Base-by-base conservation (phyloP, 306 rosid species). In the Prunus mira region DNA sequence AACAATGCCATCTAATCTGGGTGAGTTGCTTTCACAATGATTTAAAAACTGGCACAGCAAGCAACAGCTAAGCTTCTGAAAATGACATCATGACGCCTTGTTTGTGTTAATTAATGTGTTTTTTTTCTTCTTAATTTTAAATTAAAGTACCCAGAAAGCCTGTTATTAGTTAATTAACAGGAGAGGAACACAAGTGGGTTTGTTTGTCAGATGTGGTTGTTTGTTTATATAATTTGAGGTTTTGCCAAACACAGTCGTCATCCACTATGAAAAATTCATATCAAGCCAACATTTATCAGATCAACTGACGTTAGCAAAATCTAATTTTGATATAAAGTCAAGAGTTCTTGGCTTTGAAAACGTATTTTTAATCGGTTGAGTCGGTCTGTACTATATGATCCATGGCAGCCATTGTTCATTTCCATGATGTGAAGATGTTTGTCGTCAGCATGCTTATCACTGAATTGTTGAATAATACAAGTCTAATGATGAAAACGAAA, bases 61-160 rank as follows among this genome's bases (percentile, higher is more conserved):
- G 79, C 43, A 68, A 76, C 82, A 80, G 87, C 84, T 80, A 84
- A 84, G 87, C 74, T 73, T 80, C 18, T 77, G 82, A 78, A 78
- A 67, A 50, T 5, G 84, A 77, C 80, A 67, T 69, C 1, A 54
- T 27, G 32, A 27, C 56, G 32, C 51, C 70, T 20, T 46, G 62
- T 65, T 43, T 50, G 51, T 52, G 17, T 12, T 60, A 25, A 60
- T 49, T 49, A 49, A 52, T 52, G 2, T 4, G 25, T 60, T 60
- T 24, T 24, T 60, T 60, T 28, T 49, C n/a, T 34, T 5, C 41
- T 34, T 34, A 34, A 34, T 34, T 45, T 47, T 54, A 13, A 12
- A 1, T 56, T 1, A 54, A 41, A 34, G 6, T 30, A 34, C 22
- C 12, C 1, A 57, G 3, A 4, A 25, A 6, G 34, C 38, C 17